Conservation (phyloP, 768 basidiomycete genomes). For the Udeniomyces megalosporus region DNA sequence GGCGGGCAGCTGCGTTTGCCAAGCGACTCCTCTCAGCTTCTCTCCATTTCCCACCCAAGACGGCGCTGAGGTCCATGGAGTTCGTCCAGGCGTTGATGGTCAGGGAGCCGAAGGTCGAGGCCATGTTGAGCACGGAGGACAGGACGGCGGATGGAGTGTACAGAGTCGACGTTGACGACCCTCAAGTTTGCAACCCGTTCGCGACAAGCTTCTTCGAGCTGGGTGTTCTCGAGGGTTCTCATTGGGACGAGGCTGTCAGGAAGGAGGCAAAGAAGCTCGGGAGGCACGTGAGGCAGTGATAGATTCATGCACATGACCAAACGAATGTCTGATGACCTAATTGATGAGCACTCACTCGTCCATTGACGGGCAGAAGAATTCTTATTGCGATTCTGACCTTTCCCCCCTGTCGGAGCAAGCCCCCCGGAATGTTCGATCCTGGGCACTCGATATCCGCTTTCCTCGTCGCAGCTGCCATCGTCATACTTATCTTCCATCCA, state of each 20-base stretch:
- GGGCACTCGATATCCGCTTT: too few relatives aligned
- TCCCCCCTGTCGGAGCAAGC: too few relatives aligned
- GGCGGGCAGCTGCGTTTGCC: slow-evolving; percentile 76
- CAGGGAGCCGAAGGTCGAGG: slow-evolving; percentile 65
- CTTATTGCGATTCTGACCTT: too few relatives aligned
- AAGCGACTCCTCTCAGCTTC: slow-evolving; percentile 75
- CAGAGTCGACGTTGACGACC: slow-evolving; percentile 71
- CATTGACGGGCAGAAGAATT: too few relatives aligned
- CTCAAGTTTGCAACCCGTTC: slow-evolving; percentile 47
- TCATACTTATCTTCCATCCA: too few relatives aligned
- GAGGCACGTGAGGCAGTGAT: slow-evolving; percentile 11
- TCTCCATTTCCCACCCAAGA: slow-evolving; percentile 59
- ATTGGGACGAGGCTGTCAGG: slow-evolving; percentile 48
- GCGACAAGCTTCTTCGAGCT: slow-evolving; percentile 79
- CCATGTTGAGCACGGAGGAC: slow-evolving; percentile 73
- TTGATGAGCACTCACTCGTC: too few relatives aligned
- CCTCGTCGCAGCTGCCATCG: too few relatives aligned
- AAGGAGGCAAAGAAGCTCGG: slow-evolving; percentile 39
- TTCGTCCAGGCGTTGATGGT: slow-evolving; percentile 57
- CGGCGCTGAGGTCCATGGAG: slow-evolving; percentile 50
- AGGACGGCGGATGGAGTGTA: slow-evolving; percentile 69
- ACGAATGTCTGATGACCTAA: too few relatives aligned
- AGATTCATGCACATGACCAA: too few relatives aligned
- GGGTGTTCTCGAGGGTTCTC: slow-evolving; percentile 39
- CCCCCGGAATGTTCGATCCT: too few relatives aligned